phyloP scores from a whole-genome alignment of 306 rosid genomes.

The Elaeagnus macrophylla region DNA sequence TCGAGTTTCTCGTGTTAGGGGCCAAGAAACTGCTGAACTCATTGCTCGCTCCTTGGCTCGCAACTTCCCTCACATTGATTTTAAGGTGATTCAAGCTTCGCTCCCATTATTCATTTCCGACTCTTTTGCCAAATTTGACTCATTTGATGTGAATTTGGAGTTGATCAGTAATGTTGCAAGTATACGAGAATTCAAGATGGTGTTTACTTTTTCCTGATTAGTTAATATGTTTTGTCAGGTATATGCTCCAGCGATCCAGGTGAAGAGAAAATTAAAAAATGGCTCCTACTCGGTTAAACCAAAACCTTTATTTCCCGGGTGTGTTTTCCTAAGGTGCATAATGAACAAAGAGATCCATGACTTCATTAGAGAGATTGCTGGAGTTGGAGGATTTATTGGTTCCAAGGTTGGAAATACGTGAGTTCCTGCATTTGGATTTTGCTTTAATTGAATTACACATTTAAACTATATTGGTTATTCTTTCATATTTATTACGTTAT shows the following conservation, averaged over 20 bases:
- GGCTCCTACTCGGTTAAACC: conserved; percentile 55
- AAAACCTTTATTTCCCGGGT: conserved; percentile 67
- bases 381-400: conserved; percentile 85
- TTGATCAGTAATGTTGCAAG: too few relatives aligned
- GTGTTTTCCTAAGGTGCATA: conserved; percentile 59
- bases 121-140: not conserved
- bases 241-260: conserved; percentile 58
- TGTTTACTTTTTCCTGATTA: conserved; percentile 11
- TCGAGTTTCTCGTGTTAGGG: conserved; percentile 47
- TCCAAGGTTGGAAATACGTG: conserved; percentile 78
- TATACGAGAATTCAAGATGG: not conserved
- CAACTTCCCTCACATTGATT: conserved; percentile 47
- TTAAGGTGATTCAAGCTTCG: conserved; percentile 35
- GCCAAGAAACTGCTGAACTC: conserved; percentile 42
- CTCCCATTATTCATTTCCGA: not conserved
- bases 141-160: not conserved
- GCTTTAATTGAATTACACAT: not conserved
- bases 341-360: conserved; percentile 83
- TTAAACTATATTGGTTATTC: too few relatives aligned
- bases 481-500: too few relatives aligned
- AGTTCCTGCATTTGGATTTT: conserved; percentile 23
- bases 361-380: conserved; percentile 55
- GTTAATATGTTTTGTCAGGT: conserved; percentile 45
- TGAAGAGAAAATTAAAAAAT: conserved; percentile 56
- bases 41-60: conserved; percentile 59